phyloP scores from a whole-genome alignment of 306 rosid species.

The Trifolium pratense region DNA sequence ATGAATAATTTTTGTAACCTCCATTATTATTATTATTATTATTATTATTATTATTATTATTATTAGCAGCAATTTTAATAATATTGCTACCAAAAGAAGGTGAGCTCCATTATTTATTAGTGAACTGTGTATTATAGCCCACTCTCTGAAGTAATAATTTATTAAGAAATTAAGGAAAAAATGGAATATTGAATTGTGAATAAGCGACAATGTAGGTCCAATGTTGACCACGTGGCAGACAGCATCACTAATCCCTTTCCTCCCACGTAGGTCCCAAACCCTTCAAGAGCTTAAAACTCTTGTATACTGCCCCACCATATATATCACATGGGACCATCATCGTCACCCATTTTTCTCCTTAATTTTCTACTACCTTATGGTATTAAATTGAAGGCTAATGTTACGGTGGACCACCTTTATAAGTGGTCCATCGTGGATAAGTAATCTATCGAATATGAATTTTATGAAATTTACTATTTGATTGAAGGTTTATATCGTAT shows the following conservation, averaged over 20 bases:
- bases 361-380: conserved; percentile 6
- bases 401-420: too few relatives aligned
- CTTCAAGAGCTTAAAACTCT: not conserved
- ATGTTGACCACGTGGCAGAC: conserved; percentile 96
- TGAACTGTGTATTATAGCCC: conserved; percentile 38
- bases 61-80: conserved; percentile 40
- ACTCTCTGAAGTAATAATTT: conserved; percentile 5
- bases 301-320: conserved; percentile 45
- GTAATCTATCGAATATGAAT: too few relatives aligned
- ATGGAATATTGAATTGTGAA: conserved; percentile 39
- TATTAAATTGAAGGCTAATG: too few relatives aligned
- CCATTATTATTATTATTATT: too few relatives aligned
- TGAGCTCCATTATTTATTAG: conserved; percentile 49
- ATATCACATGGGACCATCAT: conserved; percentile 63
- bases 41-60: too few relatives aligned
- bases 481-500: too few relatives aligned
- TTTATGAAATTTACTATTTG: too few relatives aligned
- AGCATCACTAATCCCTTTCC: conserved; percentile 51
- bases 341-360: conserved; percentile 38
- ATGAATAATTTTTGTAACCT: too few relatives aligned
- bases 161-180: not conserved
- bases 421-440: too few relatives aligned
- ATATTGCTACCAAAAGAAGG: conserved; percentile 40
- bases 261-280: conserved; percentile 63
- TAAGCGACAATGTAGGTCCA: conserved; percentile 76